Evolutionary conservation across 768 basidiomycete genomes (phyloP).

Genomic region (Lactifluus volemus): DNA sequence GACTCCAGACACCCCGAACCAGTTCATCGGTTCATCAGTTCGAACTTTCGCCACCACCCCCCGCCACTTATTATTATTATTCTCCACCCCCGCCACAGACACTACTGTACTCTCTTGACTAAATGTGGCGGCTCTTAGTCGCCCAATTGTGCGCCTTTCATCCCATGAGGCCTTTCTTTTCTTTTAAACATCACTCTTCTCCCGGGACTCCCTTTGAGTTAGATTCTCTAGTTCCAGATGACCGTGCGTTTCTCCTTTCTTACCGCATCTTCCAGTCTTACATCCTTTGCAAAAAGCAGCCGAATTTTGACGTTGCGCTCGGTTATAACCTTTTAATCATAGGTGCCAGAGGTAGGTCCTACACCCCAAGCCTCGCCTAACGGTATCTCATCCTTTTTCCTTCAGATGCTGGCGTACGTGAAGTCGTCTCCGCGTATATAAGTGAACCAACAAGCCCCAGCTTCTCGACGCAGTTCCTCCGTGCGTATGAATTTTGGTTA

Average conservation of each 20-base stretch:
- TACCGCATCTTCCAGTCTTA: background rate
- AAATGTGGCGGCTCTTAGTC: too few species aligned
- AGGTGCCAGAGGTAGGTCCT: background rate
- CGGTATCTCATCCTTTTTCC: background rate
- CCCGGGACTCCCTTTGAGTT: background rate
- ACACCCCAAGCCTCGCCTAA: background rate
- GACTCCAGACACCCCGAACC: background rate
- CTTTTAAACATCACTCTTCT: too few species aligned
- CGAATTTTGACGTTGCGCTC: background rate
- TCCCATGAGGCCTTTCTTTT: too few species aligned
- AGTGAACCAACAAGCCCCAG: background rate
- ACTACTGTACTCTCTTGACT: too few species aligned
- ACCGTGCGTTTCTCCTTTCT: background rate
- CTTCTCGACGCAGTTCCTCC: background rate
- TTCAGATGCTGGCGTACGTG: constrained; percentile 4
- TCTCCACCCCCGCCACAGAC: too few species aligned
- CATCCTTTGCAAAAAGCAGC: background rate
- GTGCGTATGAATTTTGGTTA: background rate
- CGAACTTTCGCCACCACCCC: too few species aligned
- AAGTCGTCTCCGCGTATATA: constrained; percentile 2
- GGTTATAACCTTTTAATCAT: constrained; percentile 9
- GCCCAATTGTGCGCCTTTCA: background rate
- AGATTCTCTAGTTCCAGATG: background rate
- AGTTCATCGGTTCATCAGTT: background rate
- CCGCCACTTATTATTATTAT: too few species aligned